Evolutionary conservation across 2,329 filamentous ascomycete species (phyloP), one percentile per base, ranked within the genome.

Genomic region (Clonostachys chloroleuca): DNA sequence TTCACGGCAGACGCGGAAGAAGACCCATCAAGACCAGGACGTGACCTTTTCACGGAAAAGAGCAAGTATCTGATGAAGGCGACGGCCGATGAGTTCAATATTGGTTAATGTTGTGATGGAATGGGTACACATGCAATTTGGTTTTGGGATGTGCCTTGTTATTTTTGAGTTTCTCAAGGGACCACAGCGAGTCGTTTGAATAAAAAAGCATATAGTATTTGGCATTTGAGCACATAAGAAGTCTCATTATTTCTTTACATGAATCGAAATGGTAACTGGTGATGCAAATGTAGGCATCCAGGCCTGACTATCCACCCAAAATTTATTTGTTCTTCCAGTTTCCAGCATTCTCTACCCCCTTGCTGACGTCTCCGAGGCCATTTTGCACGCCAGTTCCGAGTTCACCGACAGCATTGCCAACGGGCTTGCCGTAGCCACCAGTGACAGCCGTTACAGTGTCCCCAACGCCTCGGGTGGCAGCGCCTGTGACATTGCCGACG

Each of bases 51-150:
- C 74, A 81, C 62, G 77, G 80, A 60, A 78, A 83, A 81, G 52
- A 80, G 74, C 64, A 80, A 76, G 65, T 86, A 81, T 80, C 70
- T 82, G 68, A 78, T 78, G 69, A 84, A 80, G 67, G 80, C 82
- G 54, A 74, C 72, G 50, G 78, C 81, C 17, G 75, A 75, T 53
- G 84, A 87, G 67, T 87, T 87, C 59, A 87, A 87, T 60, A 78
- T 87, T 60, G 83, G 83, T 14, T 85, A 68, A 47, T n/a, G 36
- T 47, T 30, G 14, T 24, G 36, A 46, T n/a, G 33, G n/a, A 45
- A 17, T 8, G 6, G 24, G 43, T 30, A 9, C 9, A 45, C 39
- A n/a, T 12, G 12, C 12, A 17, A 41, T 30, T 12, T 12, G 12
- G 39, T 8, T 24, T 17, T 18, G 39, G 6, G 9, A 12, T 4